phyloP scores from a whole-genome alignment of 305 asterid genomes.

The Solanum aculeatissimum region DNA sequence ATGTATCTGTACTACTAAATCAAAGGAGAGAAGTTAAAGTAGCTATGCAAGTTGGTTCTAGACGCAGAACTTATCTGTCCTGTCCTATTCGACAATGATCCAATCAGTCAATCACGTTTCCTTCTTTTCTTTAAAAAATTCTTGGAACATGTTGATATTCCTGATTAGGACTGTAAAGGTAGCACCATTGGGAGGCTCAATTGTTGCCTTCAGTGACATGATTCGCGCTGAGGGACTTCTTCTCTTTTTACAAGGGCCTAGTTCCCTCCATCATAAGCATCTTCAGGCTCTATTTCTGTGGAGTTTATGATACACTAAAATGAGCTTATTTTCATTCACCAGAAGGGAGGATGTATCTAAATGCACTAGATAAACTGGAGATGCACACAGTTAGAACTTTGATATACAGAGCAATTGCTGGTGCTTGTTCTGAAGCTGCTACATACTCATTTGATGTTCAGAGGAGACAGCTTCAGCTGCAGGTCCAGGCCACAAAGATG shows the following conservation, averaged over 20 bases:
- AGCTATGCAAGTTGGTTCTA: background rate
- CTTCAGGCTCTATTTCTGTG: constrained; percentile 88
- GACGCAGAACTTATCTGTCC: background rate
- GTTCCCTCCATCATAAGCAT: constrained; percentile 82
- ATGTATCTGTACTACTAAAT: background rate
- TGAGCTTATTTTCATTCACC: constrained; percentile 64
- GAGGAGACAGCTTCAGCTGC: constrained; percentile 94
- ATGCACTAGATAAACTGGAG: constrained; percentile 81
- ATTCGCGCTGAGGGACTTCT: constrained; percentile 69
- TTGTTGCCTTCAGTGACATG: constrained; percentile 73
- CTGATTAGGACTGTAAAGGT: constrained; percentile 90
- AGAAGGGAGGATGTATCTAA: constrained; percentile 54
- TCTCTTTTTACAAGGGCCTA: constrained; percentile 82
- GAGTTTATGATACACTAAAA: constrained; percentile 80
- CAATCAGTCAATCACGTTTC: background rate
- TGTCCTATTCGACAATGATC: background rate
- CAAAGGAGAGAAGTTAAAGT: background rate
- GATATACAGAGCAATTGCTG: background rate
- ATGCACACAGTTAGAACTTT: background rate
- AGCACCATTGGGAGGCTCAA: constrained; percentile 85
- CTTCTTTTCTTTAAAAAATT: background rate
- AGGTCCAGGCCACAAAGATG: constrained; percentile 63
- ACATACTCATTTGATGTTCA: constrained; percentile 92
- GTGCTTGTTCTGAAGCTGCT: constrained; percentile 87
- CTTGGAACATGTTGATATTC: background rate